Base-by-base conservation (phyloP, 805 yeast genomes). In the Geotrichum ghanense region DNA sequence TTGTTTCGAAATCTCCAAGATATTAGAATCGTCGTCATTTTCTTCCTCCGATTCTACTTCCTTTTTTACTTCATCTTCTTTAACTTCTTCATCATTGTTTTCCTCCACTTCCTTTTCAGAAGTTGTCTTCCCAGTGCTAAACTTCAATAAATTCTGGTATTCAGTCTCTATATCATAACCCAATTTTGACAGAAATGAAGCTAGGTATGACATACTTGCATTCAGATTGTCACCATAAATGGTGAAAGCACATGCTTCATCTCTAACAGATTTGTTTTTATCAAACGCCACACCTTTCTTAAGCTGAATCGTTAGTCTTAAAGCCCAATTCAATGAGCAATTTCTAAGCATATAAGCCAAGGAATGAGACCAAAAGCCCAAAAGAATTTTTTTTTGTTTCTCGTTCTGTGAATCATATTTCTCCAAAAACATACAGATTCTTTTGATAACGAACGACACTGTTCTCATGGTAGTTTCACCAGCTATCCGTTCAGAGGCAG, bases 181-280 rank as follows among this genome's bases (percentile, higher is more conserved):
- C 62, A 74, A 75, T 2, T 92, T 76, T 25, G 69, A 56, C 1
- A 82, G 73, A 49, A 86, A 65, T 45, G 71, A 71, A 26, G 68
- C 62, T 16, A 67, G 59, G 44, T 81, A 66, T 5, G 58, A 62
- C 42, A 61, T 61, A 22, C 67, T 56, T 21, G 66, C 70, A 49
- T 58, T 52, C 37, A 65, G 37, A 21, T 63, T 50, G 45, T 55
- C 48, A 34, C 57, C 52, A 44, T 54, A 48, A n/a, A 49, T 56
- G 3, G 56, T 51, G 21, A 59, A 62, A 35, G 60, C 58, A 42
- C 59, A 58, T 2, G 57, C 37, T n/a, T 31, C 16, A 6, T 12
- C 16, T 31, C 37, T 31, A 5, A 31, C 17, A 6, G 12, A 19
- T 10, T n/a, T n/a, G 17, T 25, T 17, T 12, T 23, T 60, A 59